Evolutionary conservation across 257 asterid genomes (phyloP), one percentile per base, ranked within the genome.

Genomic region (Jacaranda copaia): DNA sequence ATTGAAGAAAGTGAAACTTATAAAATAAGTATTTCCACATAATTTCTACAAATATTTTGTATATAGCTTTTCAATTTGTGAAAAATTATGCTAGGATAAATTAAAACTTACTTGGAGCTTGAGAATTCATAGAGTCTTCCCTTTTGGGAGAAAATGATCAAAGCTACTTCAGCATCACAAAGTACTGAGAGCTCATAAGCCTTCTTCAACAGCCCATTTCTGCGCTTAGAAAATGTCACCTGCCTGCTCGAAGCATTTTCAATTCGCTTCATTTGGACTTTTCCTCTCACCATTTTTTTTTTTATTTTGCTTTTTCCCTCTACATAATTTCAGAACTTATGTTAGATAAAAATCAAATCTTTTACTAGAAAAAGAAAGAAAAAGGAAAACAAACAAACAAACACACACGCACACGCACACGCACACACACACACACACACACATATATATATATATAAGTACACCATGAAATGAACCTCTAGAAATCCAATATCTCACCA

Each of bases 171-270:
- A 59, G 89, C 87, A 65, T 86, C 89, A 15, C 89, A 86, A n/a
- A 86, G 87, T 7, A 86, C 83, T 38, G 89, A 86, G 8, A 88
- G 85, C 77, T 88, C 92, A 55, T 82, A 78, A 5, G 92, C 90
- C 79, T 88, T 88, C 84, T 88, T 88, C 74, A 80, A 3, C 9
- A 85, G 81, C 70, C 92, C 89, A 79, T 80, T 88, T 57, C 86
- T 53, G 5, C 92, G 75, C 73, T 88, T 88, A 6, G 90, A 84
- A 57, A 85, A 88, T 0, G 89, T 88, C 68, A 78, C 88, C 19
- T 84, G 90, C 66, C 90, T 69, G 80, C 88, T 86, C 3, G 88
- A 72, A 67, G 82, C 60, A 56, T 88, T 85, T 61, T 88, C 92
- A 1, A 88, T 88, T 62, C 84, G 70, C 74, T 82, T 85, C 90